phyloP scores from a whole-genome alignment of 805 yeast genomes.

The Yarrowia bubula region DNA sequence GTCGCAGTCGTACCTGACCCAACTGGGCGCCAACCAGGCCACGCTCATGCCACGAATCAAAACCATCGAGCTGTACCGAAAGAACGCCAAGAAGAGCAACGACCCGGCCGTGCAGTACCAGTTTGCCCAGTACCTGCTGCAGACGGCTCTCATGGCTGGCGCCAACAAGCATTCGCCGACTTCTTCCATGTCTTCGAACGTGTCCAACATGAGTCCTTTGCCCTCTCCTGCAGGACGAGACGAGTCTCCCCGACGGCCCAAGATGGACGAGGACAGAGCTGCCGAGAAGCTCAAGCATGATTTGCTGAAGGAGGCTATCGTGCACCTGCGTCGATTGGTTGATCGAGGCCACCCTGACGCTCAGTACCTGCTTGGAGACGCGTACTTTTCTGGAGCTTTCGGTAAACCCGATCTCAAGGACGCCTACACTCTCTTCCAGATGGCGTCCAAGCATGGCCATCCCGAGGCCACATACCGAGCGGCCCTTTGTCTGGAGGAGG shows the following conservation, averaged over 20 bases:
- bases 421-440: constrained; percentile 71
- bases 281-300: constrained; percentile 46
- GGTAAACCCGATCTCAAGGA: constrained; percentile 77
- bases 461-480: constrained; percentile 89
- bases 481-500: constrained; percentile 88
- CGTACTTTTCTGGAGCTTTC: constrained; percentile 77
- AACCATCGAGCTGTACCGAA: constrained; percentile 82
- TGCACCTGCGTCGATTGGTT: constrained; percentile 64
- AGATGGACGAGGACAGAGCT: constrained; percentile 8
- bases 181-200: constrained; percentile 8
- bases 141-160: constrained; percentile 60
- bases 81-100: constrained; percentile 77
- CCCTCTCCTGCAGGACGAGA: constrained; percentile 13
- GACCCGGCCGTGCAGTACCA: constrained; percentile 87
- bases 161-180: constrained; percentile 27
- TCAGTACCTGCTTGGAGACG: constrained; percentile 89
- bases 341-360: constrained; percentile 86
- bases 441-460: constrained; percentile 93
- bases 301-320: constrained; percentile 73
- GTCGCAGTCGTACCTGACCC: constrained; percentile 34
- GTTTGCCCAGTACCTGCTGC: constrained; percentile 86
- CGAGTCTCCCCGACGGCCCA: constrained; percentile 4
- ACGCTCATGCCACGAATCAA: constrained; percentile 67
- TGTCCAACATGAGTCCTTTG: constrained; percentile 3
- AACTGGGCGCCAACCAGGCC: constrained; percentile 32